Conservation (phyloP, 129 eudicot genomes). For the Flaveria ramosissima region DNA sequence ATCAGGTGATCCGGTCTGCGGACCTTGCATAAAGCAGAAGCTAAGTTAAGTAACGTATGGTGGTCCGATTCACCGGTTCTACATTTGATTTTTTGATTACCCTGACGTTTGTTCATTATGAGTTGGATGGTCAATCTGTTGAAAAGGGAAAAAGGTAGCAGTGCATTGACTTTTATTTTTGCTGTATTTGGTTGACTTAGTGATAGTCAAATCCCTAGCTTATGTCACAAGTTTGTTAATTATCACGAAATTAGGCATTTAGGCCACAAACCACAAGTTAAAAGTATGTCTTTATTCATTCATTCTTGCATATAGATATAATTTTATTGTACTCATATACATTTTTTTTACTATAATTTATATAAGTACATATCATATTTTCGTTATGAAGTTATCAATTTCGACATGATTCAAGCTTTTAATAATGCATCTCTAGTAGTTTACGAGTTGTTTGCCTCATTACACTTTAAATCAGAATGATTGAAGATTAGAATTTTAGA, state of each 20-base stretch:
- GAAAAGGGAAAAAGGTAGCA: slow-evolving; percentile 17
- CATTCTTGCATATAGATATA: neutral
- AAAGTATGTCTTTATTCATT: neutral
- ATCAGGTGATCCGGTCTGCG: no score
- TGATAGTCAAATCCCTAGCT: slow-evolving; percentile 19
- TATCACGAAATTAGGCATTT: slow-evolving; percentile 34
- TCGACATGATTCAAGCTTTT: neutral
- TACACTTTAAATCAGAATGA: neutral
- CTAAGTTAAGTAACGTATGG: no score
- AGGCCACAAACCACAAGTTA: slow-evolving; percentile 21
- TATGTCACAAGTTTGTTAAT: slow-evolving; percentile 23
- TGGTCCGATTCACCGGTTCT: neutral
- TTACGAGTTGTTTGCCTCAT: neutral
- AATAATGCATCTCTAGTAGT: neutral
- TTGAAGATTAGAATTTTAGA: neutral
- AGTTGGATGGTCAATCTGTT: slow-evolving; percentile 19
- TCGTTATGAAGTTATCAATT: neutral
- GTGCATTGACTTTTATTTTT: slow-evolving; percentile 27
- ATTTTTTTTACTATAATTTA: no score
- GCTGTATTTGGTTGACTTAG: slow-evolving; percentile 4
- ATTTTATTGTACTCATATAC: neutral
- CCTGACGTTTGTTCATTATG: neutral
- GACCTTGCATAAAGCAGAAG: no score
- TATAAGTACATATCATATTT: neutral
- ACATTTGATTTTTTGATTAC: neutral